Evolutionary conservation across 495 filamentous ascomycete species (phyloP), one percentile per base, ranked within the genome.

Genomic region (Tuber melanosporum): DNA sequence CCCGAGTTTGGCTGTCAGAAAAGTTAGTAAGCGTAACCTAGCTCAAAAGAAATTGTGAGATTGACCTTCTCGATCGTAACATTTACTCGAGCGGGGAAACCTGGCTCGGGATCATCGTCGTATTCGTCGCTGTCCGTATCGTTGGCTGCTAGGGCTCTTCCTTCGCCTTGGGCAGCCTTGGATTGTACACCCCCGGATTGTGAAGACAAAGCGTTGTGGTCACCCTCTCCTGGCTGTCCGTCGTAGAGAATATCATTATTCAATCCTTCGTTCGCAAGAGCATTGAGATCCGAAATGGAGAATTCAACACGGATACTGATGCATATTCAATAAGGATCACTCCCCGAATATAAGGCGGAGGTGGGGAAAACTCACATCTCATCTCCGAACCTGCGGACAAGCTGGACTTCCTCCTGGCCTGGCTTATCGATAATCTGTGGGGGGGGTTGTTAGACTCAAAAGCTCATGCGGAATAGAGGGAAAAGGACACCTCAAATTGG

Each of bases 231-330:
- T 10, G 71, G 20, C 3, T 70, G 42, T 39, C 80, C 78, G 36
- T 75, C 71, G 36, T 76, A 84, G 47, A 89, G 85, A 73, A 84
- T 84, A 39, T 73, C 81, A 73, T 86, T 85, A 52, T 84, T 83
- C 70, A 87, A 42, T 15, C 90, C 86, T 39, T 88, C 86, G 74
- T 90, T 86, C 74, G 91, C 89, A 82, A 91, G 86, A 86, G 89
- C 89, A 86, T 92, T 91, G 70, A 99, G 88, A 84, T 98, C 96
- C 79, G 92, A 90, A 83, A 97, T 94, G 79, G 94, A 95, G 88
- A 99, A 99, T 78, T 91, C 90, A 78, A 98, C 89, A 75, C 91
- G 91, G 87, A 99, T 97, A 79, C 93, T 97, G 78, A n/a, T 14
- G 57, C 15, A 26, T 42, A 57, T 74, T 84, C 73, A 84, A 79